Conservation (phyloP, 2,329 filamentous ascomycete species). For the Diaporthe helianthi region DNA sequence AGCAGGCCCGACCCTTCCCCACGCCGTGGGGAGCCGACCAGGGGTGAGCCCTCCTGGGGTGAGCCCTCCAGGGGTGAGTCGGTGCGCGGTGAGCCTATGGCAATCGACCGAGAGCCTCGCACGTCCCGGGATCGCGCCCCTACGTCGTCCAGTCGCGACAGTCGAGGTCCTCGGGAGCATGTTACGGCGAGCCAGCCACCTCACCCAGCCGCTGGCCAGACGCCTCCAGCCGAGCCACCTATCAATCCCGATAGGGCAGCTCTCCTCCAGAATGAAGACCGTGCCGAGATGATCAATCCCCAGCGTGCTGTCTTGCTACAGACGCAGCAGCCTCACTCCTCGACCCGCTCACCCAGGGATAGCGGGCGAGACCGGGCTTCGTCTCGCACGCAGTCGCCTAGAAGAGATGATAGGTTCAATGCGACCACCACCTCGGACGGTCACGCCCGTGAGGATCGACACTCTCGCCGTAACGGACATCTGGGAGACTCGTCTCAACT, state of each 20-base stretch:
- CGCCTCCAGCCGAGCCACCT: conserved; percentile 51
- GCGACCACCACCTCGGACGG: conserved; percentile 47
- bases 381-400: conserved; percentile 58
- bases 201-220: conserved; percentile 40
- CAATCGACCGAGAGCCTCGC: conserved; percentile 43
- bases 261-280: conserved; percentile 51
- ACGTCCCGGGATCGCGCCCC: conserved; percentile 49
- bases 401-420: conserved; percentile 48
- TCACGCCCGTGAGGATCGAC: conserved; percentile 54
- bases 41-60: conserved; percentile 43
- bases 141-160: conserved; percentile 36
- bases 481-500: conserved; percentile 29
- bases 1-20: conserved; percentile 42
- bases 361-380: conserved; percentile 52
- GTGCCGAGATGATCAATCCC: conserved; percentile 53
- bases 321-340: conserved; percentile 46
- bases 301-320: conserved; percentile 55
- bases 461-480: conserved; percentile 43
- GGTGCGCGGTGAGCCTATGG: conserved; percentile 41
- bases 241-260: conserved; percentile 65
- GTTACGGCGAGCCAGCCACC: conserved; percentile 18
- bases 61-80: conserved; percentile 35
- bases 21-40: conserved; percentile 39
- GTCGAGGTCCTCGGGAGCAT: conserved; percentile 38
- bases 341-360: conserved; percentile 51